Evolutionary conservation across 2,329 filamentous ascomycete species (phyloP).

Genomic region (Sarocladium oryzae): DNA sequence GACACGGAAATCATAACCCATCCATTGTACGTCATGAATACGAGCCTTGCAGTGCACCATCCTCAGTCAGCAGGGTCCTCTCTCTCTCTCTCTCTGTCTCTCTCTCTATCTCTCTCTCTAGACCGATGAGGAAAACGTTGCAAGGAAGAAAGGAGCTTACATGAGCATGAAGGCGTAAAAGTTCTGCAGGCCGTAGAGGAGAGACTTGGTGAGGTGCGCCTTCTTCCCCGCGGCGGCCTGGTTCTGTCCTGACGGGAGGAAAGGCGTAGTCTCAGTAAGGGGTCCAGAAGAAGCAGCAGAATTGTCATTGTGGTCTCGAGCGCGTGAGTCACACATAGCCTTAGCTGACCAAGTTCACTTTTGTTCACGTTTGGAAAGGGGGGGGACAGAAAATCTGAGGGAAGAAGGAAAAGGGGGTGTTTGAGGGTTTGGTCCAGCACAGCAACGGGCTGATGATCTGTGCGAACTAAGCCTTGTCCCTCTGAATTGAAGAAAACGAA

Average conservation of each 20-base stretch:
- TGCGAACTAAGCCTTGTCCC: too few relatives aligned
- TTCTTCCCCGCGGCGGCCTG: conserved; percentile 55
- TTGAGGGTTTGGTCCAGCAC: neutral
- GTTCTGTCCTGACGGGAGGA: conserved; percentile 67
- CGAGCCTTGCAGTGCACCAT: conserved; percentile 56
- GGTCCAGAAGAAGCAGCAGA: conserved; percentile 21
- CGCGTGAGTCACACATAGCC: neutral
- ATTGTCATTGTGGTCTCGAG: conserved; percentile 4
- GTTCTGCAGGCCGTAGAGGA: conserved; percentile 84
- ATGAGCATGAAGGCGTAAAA: conserved; percentile 99
- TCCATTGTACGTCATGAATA: conserved; percentile 99
- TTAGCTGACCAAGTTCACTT: neutral
- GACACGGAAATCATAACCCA: conserved; percentile 93
- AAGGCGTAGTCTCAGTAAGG: conserved; percentile 57
- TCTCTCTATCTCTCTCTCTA: too few relatives aligned
- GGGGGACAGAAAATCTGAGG: neutral
- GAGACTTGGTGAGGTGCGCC: conserved; percentile 71
- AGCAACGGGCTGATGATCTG: too few relatives aligned
- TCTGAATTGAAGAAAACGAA: too few relatives aligned
- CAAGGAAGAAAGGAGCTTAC: too few relatives aligned
- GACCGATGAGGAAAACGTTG: too few relatives aligned
- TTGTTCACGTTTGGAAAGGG: neutral
- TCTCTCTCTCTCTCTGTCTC: neutral
- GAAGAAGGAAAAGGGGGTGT: neutral
- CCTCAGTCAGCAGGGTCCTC: neutral